These are phyloP conservation scores for Hypoxylon fragiforme DNA, from an alignment of 495 filamentous ascomycete genomes.

Conservation along the genomic window DNA sequence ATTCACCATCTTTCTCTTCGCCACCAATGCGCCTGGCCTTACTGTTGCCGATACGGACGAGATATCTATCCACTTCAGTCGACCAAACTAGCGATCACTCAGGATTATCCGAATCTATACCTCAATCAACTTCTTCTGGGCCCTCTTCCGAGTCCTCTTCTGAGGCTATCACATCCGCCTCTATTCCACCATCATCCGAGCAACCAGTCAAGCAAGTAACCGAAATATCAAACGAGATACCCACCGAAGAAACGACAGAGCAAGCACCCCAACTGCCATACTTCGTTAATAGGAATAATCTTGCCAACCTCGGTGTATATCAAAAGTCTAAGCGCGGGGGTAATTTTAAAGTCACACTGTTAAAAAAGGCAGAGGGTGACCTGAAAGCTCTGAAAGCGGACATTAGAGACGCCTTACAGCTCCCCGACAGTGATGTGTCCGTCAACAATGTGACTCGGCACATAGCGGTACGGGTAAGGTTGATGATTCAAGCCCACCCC, in stretches of 20 bases:
- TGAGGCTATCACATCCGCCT: neutral
- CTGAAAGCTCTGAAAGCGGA: conserved; percentile 55
- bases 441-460: conserved; percentile 60
- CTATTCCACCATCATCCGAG: neutral
- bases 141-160: neutral
- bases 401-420: conserved; percentile 31
- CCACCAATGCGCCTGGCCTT: conserved; percentile 6
- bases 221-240: too few relatives aligned
- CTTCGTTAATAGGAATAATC: conserved; percentile 70
- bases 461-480: conserved; percentile 59
- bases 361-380: conserved; percentile 81
- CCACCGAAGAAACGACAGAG: conserved; percentile 14
- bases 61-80: conserved; percentile 14
- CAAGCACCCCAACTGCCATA: conserved; percentile 59
- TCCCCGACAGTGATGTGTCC: conserved; percentile 37
- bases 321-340: conserved; percentile 72
- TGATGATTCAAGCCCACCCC: neutral
- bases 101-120: conserved; percentile 1
- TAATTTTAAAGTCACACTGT: conserved; percentile 70
- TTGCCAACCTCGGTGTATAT: conserved; percentile 81
- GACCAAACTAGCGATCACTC: conserved; percentile 1
- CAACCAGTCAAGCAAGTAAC: too few relatives aligned
- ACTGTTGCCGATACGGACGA: conserved; percentile 10
- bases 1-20: neutral
- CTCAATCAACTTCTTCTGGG: conserved; percentile 6